These are phyloP conservation scores for Gossypium stocksii DNA, from an alignment of 345 rosid species.

Conservation along the genomic window DNA sequence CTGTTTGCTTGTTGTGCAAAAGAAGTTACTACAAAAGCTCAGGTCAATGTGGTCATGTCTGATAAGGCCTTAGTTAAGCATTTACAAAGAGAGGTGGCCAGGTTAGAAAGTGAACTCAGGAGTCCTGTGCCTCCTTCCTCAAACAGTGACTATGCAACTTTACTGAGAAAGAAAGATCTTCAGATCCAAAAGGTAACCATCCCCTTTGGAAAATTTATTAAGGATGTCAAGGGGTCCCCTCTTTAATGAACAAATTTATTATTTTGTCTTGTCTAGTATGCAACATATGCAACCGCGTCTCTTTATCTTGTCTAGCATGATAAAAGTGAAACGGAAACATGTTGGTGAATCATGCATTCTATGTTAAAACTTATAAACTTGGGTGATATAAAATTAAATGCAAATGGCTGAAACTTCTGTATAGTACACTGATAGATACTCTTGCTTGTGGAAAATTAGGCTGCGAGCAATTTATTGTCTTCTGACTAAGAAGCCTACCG, in stretches of 20 bases:
- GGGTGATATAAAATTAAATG: neutral
- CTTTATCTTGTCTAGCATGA: neutral
- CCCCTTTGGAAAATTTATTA: neutral
- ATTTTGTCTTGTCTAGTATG: neutral
- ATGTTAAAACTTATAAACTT: neutral
- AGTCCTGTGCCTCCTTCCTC: slow-evolving; percentile 56
- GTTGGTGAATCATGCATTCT: neutral
- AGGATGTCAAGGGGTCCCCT: neutral
- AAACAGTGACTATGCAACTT: slow-evolving; percentile 52
- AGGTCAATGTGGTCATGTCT: slow-evolving; percentile 96
- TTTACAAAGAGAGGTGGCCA: slow-evolving; percentile 83
- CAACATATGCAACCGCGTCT: neutral
- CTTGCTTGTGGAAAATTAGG: neutral
- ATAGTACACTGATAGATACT: neutral
- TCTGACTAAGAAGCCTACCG: neutral
- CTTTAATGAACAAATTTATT: neutral
- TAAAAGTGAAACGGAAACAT: neutral
- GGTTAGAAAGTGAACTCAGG: slow-evolving; percentile 86
- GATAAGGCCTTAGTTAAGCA: slow-evolving; percentile 97
- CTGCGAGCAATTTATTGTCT: neutral
- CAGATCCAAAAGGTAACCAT: slow-evolving; percentile 78
- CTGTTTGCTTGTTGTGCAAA: slow-evolving; percentile 96
- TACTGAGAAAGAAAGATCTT: slow-evolving; percentile 81
- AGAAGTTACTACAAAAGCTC: slow-evolving; percentile 94
- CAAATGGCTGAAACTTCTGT: neutral